Evolutionary conservation across 768 basidiomycete species (phyloP).

Genomic region (Mycena albidolilacea): DNA sequence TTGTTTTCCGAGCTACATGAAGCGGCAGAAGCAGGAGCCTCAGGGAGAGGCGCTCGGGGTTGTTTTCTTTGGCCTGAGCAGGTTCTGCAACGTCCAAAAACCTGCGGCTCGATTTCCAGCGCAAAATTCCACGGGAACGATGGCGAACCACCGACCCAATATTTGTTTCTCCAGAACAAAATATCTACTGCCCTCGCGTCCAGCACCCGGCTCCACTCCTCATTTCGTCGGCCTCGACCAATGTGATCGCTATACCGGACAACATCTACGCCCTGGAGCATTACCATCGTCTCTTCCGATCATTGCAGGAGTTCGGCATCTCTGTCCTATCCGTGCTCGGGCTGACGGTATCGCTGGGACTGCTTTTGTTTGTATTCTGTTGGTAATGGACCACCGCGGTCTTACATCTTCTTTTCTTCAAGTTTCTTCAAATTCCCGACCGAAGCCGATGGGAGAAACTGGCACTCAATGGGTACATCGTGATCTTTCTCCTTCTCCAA

Average conservation of each 20-base stretch:
- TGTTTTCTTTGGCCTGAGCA: not conserved
- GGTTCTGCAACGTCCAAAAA: not conserved
- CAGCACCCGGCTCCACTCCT: not conserved
- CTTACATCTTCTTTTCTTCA: too few relatives aligned
- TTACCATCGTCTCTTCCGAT: constrained; percentile 8
- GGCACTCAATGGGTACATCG: too few relatives aligned
- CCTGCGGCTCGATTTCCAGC: not conserved
- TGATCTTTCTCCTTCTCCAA: too few relatives aligned
- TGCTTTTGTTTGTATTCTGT: too few relatives aligned
- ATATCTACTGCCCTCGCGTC: not conserved
- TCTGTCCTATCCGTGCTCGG: not conserved
- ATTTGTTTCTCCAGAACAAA: constrained; percentile 8
- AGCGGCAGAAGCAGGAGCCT: not conserved
- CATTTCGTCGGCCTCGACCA: not conserved
- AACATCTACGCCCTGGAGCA: not conserved
- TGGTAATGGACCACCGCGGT: too few relatives aligned
- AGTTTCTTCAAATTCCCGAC: too few relatives aligned
- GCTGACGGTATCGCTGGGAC: too few relatives aligned
- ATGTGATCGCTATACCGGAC: not conserved
- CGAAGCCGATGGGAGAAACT: too few relatives aligned
- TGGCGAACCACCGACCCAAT: too few relatives aligned
- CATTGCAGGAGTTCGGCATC: not conserved
- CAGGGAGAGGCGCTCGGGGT: not conserved
- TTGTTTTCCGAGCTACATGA: not conserved
- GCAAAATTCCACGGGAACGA: not conserved